Percentiles rank a stretch among this genome's conserved stretches.
Evolutionary conservation across 2,329 filamentous ascomycete species (phyloP).

Genomic region (Pseudogymnoascus sp.): DNA sequence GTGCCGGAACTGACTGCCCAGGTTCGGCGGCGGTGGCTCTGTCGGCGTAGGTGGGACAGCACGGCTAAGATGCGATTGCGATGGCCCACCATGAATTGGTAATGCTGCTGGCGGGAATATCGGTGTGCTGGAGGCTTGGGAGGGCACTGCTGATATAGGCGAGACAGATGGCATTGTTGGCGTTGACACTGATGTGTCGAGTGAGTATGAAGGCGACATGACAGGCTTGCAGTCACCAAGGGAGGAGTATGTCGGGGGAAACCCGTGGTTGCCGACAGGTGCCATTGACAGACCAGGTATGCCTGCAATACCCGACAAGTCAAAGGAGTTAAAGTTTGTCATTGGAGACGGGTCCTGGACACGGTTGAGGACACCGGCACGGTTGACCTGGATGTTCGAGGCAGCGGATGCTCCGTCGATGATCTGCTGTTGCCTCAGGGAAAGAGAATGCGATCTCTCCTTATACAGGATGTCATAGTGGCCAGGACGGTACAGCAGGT

Average conservation of each 20-base stretch:
- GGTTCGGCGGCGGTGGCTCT: neutral
- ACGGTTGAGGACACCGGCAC: constrained; percentile 34
- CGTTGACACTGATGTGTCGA: neutral
- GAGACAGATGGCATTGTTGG: constrained; percentile 2
- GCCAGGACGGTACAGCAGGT: constrained; percentile 60
- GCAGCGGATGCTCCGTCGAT: constrained; percentile 20
- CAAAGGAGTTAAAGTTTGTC: constrained; percentile 30
- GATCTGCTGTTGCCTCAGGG: constrained; percentile 16
- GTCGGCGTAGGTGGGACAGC: neutral
- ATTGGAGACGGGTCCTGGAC: constrained; percentile 26
- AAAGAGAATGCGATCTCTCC: constrained; percentile 26
- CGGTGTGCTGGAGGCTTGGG: neutral
- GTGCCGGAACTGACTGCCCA: constrained; percentile 22
- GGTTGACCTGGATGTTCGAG: constrained; percentile 44
- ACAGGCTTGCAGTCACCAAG: constrained; percentile 1
- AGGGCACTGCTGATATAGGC: neutral
- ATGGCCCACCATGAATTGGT: constrained; percentile 21
- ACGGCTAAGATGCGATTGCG: neutral
- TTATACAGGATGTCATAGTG: constrained; percentile 95
- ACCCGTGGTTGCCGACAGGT: constrained; percentile 19
- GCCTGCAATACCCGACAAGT: constrained; percentile 20
- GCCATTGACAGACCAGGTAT: constrained; percentile 25
- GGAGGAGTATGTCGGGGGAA: constrained; percentile 7
- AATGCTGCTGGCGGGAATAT: constrained; percentile 22
- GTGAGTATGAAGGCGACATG: constrained; percentile 1